A percentile compares a stretch with the other conserved stretches of the same genome.
phyloP scores from a whole-genome alignment of 495 filamentous ascomycete species.

The Podospora conica region DNA sequence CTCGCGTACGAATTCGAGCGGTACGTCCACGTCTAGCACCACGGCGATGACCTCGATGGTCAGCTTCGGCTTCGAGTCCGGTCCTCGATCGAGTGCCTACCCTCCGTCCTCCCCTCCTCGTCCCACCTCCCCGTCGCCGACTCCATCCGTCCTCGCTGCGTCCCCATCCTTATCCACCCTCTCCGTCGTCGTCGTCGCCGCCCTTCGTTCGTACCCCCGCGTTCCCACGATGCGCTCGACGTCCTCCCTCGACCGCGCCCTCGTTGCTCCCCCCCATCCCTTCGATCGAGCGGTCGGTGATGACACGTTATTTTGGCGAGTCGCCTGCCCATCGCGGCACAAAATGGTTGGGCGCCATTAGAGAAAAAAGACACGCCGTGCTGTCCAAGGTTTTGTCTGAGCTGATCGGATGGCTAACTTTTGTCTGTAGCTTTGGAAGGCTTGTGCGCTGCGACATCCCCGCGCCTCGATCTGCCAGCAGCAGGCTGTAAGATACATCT shows the following conservation, averaged over 20 bases:
- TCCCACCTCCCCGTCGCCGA: constrained; percentile 27
- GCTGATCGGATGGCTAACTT: constrained; percentile 36
- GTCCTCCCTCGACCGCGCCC: constrained; percentile 27
- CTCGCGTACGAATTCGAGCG: constrained; percentile 99
- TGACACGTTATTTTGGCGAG: constrained; percentile 31
- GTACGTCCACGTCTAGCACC: constrained; percentile 45
- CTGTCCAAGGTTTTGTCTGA: constrained; percentile 10
- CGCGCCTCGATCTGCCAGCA: constrained; percentile 84
- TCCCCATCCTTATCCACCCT: constrained; percentile 32
- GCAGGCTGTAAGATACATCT: constrained; percentile 73
- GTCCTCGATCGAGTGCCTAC: constrained; percentile 20
- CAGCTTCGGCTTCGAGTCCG: constrained; percentile 33
- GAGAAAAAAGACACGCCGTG: constrained; percentile 16
- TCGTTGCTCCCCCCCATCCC: constrained; percentile 34
- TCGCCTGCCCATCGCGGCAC: constrained; percentile 31
- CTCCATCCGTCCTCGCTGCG: constrained; percentile 29
- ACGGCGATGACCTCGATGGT: constrained; percentile 41
- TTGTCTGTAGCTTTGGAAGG: constrained; percentile 75
- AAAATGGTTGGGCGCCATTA: constrained; percentile 23
- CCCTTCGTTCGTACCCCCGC: constrained; percentile 24
- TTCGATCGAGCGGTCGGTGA: constrained; percentile 55
- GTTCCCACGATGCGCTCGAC: constrained; percentile 22
- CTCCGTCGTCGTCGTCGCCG: constrained; percentile 17
- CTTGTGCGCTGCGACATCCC: constrained; percentile 99
- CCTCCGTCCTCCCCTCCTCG: constrained; percentile 13